Evolutionary conservation across 805 yeast genomes (phyloP).

Genomic region (Blastobotrys americana): DNA sequence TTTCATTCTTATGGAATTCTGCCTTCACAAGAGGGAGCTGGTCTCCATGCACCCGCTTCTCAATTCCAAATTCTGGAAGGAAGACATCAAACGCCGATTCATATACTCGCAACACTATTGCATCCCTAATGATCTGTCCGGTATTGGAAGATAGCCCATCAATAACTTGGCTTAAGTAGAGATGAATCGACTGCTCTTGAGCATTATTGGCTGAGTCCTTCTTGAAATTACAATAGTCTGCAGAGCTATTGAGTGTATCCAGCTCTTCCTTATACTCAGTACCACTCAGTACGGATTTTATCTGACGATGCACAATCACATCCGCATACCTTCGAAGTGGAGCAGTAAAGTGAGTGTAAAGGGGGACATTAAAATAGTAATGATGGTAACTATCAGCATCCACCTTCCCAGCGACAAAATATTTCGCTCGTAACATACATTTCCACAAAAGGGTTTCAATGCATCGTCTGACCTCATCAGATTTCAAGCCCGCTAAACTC

Average conservation of each 20-base stretch:
- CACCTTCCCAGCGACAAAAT: conserved; percentile 79
- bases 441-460: conserved; percentile 75
- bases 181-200: conserved; percentile 90
- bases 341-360: conserved; percentile 89
- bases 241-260: conserved; percentile 61
- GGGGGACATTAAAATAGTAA: conserved; percentile 72
- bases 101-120: conserved; percentile 83
- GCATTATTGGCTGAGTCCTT: conserved; percentile 90
- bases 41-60: conserved; percentile 94
- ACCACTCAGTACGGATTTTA: conserved; percentile 53
- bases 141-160: conserved; percentile 58
- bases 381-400: conserved; percentile 74
- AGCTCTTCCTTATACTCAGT: conserved; percentile 32
- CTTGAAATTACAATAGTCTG: conserved; percentile 92
- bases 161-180: conserved; percentile 74
- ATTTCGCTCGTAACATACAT: conserved; percentile 78
- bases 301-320: conserved; percentile 84
- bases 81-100: conserved; percentile 94
- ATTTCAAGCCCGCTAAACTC: conserved; percentile 58
- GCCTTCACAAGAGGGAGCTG: conserved; percentile 90
- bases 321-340: conserved; percentile 92
- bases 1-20: conserved; percentile 67
- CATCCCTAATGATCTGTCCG: conserved; percentile 75
- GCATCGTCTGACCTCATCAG: conserved; percentile 57
- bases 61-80: conserved; percentile 89